These are phyloP conservation scores for Claviceps arundinis DNA, from an alignment of 2,329 filamentous ascomycete genomes.

Conservation along the genomic window DNA sequence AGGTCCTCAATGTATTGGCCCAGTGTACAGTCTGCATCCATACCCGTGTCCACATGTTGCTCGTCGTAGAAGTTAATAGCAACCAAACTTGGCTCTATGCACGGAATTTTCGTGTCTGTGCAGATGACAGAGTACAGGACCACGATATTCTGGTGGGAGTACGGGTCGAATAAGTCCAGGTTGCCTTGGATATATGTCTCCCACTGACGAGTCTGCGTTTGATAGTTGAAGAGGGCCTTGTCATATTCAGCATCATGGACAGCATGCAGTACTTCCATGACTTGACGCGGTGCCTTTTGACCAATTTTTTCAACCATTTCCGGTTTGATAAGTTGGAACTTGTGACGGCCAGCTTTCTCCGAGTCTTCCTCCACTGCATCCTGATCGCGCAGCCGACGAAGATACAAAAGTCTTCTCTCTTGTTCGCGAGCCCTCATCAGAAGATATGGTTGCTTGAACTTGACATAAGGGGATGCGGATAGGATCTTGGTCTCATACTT, in stretches of 20 bases:
- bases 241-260: slow-evolving; percentile 96
- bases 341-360: slow-evolving; percentile 52
- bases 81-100: slow-evolving; percentile 79
- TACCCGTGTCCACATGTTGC: slow-evolving; percentile 56
- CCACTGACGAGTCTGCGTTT: slow-evolving; percentile 91
- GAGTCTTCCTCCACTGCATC: slow-evolving; percentile 46
- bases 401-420: slow-evolving; percentile 68
- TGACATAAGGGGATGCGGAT: slow-evolving; percentile 91
- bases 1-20: slow-evolving; percentile 93
- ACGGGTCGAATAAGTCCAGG: slow-evolving; percentile 81
- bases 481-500: slow-evolving; percentile 88
- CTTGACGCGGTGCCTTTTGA: slow-evolving; percentile 67
- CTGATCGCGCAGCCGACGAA: slow-evolving; percentile 73
- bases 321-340: slow-evolving; percentile 83
- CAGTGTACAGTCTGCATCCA: slow-evolving; percentile 80
- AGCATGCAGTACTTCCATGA: slow-evolving; percentile 86
- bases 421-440: slow-evolving; percentile 86
- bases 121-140: slow-evolving; percentile 90
- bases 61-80: slow-evolving; percentile 91
- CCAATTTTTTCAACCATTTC: slow-evolving; percentile 87
- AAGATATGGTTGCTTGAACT: slow-evolving; percentile 86
- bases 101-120: slow-evolving; percentile 85
- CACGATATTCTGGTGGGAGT: slow-evolving; percentile 90
- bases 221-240: slow-evolving; percentile 83
- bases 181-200: slow-evolving; percentile 88